Evolutionary conservation across 345 rosid genomes (phyloP).

Genomic region (Limnanthes douglasii): DNA sequence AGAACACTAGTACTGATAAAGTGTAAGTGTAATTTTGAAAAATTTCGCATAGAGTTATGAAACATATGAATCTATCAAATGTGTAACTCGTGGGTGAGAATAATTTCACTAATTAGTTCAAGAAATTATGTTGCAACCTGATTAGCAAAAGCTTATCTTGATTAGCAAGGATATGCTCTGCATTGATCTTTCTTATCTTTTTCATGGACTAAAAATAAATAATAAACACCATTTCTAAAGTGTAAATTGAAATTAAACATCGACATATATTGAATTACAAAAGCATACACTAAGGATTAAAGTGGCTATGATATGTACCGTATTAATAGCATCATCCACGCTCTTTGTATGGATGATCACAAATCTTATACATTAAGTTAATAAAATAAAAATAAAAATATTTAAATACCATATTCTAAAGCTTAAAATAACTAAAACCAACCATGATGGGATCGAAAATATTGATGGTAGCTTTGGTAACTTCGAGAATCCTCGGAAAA

Average conservation of each 20-base stretch:
- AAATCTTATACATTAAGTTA: background rate
- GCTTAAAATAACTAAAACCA: too few relatives aligned
- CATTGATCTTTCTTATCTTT: constrained; percentile 16
- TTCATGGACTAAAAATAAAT: constrained; percentile 17
- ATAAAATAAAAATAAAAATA: background rate
- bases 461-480: constrained; percentile 51
- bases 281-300: constrained; percentile 30
- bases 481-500: constrained; percentile 58
- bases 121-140: constrained; percentile 47
- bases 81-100: too few relatives aligned
- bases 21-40: too few relatives aligned
- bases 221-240: background rate
- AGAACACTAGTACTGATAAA: too few relatives aligned
- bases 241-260: background rate
- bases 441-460: constrained; percentile 51
- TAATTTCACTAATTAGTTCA: too few relatives aligned
- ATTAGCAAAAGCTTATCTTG: constrained; percentile 41
- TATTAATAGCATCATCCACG: constrained; percentile 57
- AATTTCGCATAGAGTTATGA: too few relatives aligned
- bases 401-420: background rate
- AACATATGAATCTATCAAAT: too few relatives aligned
- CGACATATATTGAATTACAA: too few relatives aligned
- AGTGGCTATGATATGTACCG: constrained; percentile 35
- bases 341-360: constrained; percentile 44
- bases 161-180: constrained; percentile 50